Evolutionary conservation across 805 yeast genomes (phyloP), one percentile per base, ranked within the genome.

Genomic region (Metschnikowia reukaufii): DNA sequence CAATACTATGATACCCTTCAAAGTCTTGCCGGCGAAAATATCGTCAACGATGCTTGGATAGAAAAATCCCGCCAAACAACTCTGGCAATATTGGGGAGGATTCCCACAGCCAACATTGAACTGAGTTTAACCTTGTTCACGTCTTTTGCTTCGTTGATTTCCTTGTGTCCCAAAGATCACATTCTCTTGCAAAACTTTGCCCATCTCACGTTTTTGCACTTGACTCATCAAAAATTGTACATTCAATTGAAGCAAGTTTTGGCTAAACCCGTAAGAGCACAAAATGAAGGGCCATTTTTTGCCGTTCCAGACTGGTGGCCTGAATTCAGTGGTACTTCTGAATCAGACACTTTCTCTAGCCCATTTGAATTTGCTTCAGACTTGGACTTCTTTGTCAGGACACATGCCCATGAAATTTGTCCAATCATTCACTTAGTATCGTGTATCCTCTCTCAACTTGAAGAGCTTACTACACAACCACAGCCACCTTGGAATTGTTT

Each of bases 301-400:
- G n/a, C 4, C 8, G 38, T 46, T 3, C 56, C 56, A 2, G 39
- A 41, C 3, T 52, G 56, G 56, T 49, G 53, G 56, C 52, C 52
- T 1, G 20, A 32, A 12, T 3, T 4, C 3, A 19, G 21, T 6
- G 35, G 5, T 4, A 19, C 2, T 9, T 12, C 3, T 6, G 6
- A 27, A 17, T 13, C 15, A 9, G 23, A 18, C 10, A 12, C 16
- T 4, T 25, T 46, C 16, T 19, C 45, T 2, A 50, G 54, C 27
- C 51, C 54, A 4, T 47, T 52, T 4, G 52, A 52, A 8, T 39
- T 39, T 19, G 20, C 15, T 19, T 17, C 20, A n/a, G 42, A 42
- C 29, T 18, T 46, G 33, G 35, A 16, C 6, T 19, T 16, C 23
- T 46, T 37, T 27, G 46, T 32, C 9, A 39, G 30, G 25, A 15